Evolutionary conservation across 1,139 yeast genomes (phyloP), one percentile per base, ranked within the genome.

Genomic region (Sugiyamaella pinicola): DNA sequence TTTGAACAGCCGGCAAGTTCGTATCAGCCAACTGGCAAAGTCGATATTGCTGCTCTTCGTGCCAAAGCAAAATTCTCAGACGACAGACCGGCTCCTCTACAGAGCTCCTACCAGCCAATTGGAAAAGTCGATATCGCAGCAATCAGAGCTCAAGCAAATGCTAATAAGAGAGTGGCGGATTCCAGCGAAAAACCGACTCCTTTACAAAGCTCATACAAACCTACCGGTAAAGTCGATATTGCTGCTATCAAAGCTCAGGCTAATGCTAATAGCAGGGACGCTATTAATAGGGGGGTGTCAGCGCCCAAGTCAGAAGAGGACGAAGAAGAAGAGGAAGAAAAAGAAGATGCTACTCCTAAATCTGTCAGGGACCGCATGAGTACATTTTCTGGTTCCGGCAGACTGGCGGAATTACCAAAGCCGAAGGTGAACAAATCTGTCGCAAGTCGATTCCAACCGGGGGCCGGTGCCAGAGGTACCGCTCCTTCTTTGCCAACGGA

Each of bases 341-440:
- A 70, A 9, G 74, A 67, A 8, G 62, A 59, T 12, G 52, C 53
- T 8, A 63, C 61, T 45, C 72, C 79, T 4, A 67, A 71, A 48
- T 68, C 81, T 1, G 70, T 80, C 50, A 66, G 74, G 49, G 82
- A 79, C 39, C 74, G 83, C 61, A 58, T 68, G 60, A 62, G 62
- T 51, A 62, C 61, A 13, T 68, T 67, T 54, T 35, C 55, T 18
- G 53, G 43, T n/a, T 35, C 52, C 1, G 71, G 69, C 8, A 73
- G 87, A 62, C 73, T 84, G 55, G 76, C 84, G 3, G 79, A 83
- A 3, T 71, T 84, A 59, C 89, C 90, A 39, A 84, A 84, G 65
- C 87, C 85, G 52, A 83, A 84, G 69, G 76, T 78, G 9, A 66
- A 70, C 17, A 69, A 71, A 62, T 65, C 80, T 5, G 88, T 84